Evolutionary conservation across 2,329 filamentous ascomycete genomes (phyloP).

Genomic region (Pseudocercospora pini-densiflorae): DNA sequence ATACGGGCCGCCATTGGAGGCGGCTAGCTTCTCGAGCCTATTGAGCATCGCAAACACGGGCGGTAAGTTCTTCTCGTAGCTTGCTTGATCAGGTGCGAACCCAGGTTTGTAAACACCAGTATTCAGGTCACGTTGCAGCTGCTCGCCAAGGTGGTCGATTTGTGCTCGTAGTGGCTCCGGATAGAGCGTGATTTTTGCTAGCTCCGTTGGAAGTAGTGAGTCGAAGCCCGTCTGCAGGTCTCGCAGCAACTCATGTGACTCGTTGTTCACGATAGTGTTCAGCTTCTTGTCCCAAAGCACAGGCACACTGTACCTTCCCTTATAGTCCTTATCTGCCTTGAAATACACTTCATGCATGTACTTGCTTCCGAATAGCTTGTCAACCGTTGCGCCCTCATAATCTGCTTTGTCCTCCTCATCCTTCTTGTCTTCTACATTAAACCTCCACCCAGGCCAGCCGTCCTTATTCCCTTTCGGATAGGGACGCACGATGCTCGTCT

Average conservation of each 20-base stretch:
- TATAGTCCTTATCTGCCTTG: constrained; percentile 62
- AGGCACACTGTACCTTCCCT: constrained; percentile 65
- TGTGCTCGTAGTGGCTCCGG: constrained; percentile 51
- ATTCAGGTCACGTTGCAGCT: constrained; percentile 63
- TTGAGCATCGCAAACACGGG: constrained; percentile 65
- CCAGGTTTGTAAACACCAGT: constrained; percentile 64
- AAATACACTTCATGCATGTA: constrained; percentile 69
- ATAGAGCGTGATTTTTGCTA: constrained; percentile 56
- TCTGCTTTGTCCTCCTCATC: constrained; percentile 39
- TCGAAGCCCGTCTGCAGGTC: constrained; percentile 64
- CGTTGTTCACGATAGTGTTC: constrained; percentile 63
- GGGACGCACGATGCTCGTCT: constrained; percentile 63
- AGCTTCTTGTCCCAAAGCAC: constrained; percentile 65
- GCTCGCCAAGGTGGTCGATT: constrained; percentile 59
- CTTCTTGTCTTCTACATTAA: constrained; percentile 52
- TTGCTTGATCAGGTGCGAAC: constrained; percentile 60
- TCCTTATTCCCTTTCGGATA: constrained; percentile 69
- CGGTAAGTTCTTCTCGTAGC: constrained; percentile 60
- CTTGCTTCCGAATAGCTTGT: constrained; percentile 61
- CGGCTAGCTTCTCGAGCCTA: constrained; percentile 57
- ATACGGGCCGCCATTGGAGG: constrained; percentile 57
- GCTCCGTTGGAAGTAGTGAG: constrained; percentile 49
- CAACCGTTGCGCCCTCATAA: constrained; percentile 60
- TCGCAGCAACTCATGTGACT: constrained; percentile 62
- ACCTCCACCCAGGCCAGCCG: constrained; percentile 68